phyloP scores from a whole-genome alignment of 1,139 yeast species.

The Hyphopichia khmerensis region DNA sequence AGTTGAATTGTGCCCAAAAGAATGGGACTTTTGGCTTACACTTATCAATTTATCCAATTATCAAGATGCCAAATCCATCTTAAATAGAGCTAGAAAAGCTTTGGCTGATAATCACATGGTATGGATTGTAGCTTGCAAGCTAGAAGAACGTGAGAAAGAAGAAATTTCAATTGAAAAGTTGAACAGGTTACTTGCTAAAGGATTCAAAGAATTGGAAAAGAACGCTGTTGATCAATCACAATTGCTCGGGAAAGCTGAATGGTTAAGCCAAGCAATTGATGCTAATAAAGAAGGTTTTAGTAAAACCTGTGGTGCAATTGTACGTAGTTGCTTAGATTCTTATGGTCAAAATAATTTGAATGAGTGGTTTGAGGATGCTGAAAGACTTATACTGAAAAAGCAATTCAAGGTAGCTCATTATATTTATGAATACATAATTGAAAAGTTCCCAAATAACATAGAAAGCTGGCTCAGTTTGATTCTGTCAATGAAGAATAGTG shows the following conservation, averaged over 20 bases:
- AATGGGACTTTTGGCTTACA: slow-evolving; percentile 63
- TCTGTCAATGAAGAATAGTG: slow-evolving; percentile 39
- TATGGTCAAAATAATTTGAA: slow-evolving; percentile 13
- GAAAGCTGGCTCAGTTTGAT: slow-evolving; percentile 58
- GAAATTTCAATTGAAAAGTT: slow-evolving; percentile 34
- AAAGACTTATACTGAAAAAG: slow-evolving; percentile 23
- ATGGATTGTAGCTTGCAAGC: slow-evolving; percentile 70
- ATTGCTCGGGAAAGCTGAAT: slow-evolving; percentile 30
- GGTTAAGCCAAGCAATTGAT: slow-evolving; percentile 42
- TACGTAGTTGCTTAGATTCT: slow-evolving; percentile 19
- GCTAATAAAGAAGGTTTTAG: slow-evolving; percentile 37
- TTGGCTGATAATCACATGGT: slow-evolving; percentile 53
- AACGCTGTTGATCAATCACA: slow-evolving; percentile 18
- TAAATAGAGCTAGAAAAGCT: slow-evolving; percentile 60
- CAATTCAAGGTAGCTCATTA: slow-evolving; percentile 38
- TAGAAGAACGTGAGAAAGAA: slow-evolving; percentile 59
- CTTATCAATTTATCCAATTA: slow-evolving; percentile 45
- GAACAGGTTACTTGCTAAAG: slow-evolving; percentile 49
- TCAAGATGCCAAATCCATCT: slow-evolving; percentile 49
- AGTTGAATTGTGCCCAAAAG: slow-evolving; percentile 62
- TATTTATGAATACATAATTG: slow-evolving; percentile 49
- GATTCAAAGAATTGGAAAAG: slow-evolving; percentile 39
- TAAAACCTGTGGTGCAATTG: slow-evolving; percentile 40
- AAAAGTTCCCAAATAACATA: slow-evolving; percentile 46
- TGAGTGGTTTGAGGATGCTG: slow-evolving; percentile 42